Percentiles rank a stretch among this genome's conserved stretches.
These are phyloP conservation scores for Ilex aquifolium DNA, from an alignment of 257 asterid genomes.

Conservation along the genomic window DNA sequence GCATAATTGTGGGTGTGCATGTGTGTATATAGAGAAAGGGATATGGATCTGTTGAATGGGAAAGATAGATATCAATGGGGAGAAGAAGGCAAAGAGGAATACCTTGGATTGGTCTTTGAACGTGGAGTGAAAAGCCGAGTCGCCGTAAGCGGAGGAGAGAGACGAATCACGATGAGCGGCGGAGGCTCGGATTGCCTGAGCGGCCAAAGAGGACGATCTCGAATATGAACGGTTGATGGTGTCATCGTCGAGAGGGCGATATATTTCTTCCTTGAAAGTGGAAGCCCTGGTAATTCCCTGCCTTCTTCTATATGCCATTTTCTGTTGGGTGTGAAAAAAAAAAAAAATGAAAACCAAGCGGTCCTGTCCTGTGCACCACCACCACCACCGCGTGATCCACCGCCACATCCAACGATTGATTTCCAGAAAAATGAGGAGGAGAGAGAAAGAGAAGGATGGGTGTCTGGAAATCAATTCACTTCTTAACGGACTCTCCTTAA, in stretches of 20 bases:
- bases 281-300: conserved; percentile 47
- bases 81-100: not conserved
- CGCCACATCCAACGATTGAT: conserved; percentile 8
- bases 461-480: conserved; percentile 19
- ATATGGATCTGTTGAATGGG: not conserved
- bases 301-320: conserved; percentile 62
- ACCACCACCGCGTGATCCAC: not conserved
- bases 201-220: conserved; percentile 38
- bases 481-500: conserved; percentile 25
- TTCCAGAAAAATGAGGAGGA: not conserved
- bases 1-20: not conserved
- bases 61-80: no score
- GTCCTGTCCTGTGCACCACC: no score
- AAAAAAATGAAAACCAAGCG: no score
- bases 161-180: conserved; percentile 51
- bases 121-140: conserved; percentile 16
- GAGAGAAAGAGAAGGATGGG: not conserved
- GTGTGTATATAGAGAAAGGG: not conserved
- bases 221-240: conserved; percentile 12
- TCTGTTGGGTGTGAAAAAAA: no score
- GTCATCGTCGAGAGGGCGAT: conserved; percentile 7
- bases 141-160: conserved; percentile 29
- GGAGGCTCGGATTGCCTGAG: conserved; percentile 63
- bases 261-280: conserved; percentile 54
- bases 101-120: conserved; percentile 30